Evolutionary conservation across 768 basidiomycete species (phyloP).

Genomic region (Amanita rimosa): DNA sequence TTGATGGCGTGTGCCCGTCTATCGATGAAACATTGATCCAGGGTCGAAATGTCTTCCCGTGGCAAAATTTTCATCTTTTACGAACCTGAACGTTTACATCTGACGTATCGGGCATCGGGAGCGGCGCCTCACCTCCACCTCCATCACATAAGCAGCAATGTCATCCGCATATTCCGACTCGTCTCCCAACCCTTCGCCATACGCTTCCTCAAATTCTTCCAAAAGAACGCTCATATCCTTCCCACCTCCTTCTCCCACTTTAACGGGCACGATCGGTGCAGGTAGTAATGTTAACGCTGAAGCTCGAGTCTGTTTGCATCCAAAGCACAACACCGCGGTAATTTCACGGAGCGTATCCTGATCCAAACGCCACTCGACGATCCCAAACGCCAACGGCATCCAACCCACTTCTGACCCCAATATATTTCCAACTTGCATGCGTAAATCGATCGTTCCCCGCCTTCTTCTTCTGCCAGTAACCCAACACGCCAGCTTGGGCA

Average conservation of each 20-base stretch:
- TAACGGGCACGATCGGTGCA: background rate
- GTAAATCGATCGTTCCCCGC: too few relatives aligned
- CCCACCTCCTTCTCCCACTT: background rate
- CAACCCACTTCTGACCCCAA: too few relatives aligned
- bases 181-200: background rate
- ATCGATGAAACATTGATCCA: background rate
- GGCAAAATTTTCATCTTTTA: background rate
- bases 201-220: conserved; percentile 4
- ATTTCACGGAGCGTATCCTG: too few relatives aligned
- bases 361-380: too few relatives aligned
- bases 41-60: background rate
- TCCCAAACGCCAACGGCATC: too few relatives aligned
- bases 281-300: background rate
- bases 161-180: conserved; percentile 4
- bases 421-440: too few relatives aligned
- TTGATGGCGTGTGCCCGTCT: background rate
- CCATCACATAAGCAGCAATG: background rate
- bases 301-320: background rate
- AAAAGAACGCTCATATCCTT: background rate
- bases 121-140: conserved; percentile 2
- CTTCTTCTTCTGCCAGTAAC: too few relatives aligned
- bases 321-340: too few relatives aligned
- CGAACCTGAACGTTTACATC: background rate
- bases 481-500: background rate
- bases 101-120: background rate